A percentile compares a stretch with the other conserved stretches of the same genome.
Conservation (phyloP, 495 filamentous ascomycete genomes). For the Amorphotheca resinae region DNA sequence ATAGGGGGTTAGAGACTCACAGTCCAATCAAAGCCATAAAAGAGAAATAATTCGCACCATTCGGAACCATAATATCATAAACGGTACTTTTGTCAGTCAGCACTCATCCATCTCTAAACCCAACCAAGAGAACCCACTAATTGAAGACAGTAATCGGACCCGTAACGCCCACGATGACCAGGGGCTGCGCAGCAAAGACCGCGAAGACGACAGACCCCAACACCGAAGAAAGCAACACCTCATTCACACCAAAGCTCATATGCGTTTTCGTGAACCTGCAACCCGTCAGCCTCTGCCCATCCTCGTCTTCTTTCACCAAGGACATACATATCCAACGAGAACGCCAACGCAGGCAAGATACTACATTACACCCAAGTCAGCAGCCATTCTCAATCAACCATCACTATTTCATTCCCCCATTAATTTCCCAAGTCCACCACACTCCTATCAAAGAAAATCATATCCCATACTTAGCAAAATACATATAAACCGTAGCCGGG, state of each 20-base stretch:
- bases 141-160: conserved; percentile 83
- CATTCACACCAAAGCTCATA: conserved; percentile 73
- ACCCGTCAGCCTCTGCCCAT: neutral
- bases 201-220: conserved; percentile 67
- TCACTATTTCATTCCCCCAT: conserved; percentile 13
- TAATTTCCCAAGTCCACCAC: neutral
- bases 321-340: conserved; percentile 69
- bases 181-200: conserved; percentile 61
- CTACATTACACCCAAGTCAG: too few relatives aligned
- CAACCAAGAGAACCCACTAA: conserved; percentile 30
- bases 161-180: conserved; percentile 86
- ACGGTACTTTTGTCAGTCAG: conserved; percentile 40
- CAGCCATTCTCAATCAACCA: neutral
- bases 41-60: conserved; percentile 59
- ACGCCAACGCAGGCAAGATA: conserved; percentile 71
- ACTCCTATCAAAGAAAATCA: neutral
- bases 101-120: neutral
- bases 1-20: conserved; percentile 8
- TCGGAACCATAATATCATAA: conserved; percentile 63
- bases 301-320: neutral
- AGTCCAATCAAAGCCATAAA: conserved; percentile 84
- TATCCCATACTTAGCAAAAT: conserved; percentile 65
- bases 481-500: conserved; percentile 77
- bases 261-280: conserved; percentile 51
- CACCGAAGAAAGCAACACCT: conserved; percentile 68